Evolutionary conservation across 768 basidiomycete species (phyloP), one percentile per base, ranked within the genome.

Genomic region (Hygrophorus russula): DNA sequence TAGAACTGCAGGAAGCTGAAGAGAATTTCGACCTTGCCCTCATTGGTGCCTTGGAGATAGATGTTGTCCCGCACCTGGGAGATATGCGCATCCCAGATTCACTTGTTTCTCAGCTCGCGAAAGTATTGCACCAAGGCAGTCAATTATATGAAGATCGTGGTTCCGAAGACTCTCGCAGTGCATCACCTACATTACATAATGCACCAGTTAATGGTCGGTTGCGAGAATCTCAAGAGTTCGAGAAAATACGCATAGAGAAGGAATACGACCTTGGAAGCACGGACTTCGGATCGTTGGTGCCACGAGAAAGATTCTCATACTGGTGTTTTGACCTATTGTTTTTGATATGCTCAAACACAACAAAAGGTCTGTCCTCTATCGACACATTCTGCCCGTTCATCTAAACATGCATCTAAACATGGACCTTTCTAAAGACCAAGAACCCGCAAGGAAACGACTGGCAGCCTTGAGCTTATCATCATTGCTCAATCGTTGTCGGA

Each of bases 281-380:
- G 2, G 73, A 73, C 31, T 59, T 63, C 8, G 75, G 74, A 0
- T 55, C 62, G 11, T 57, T 76, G 17, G 63, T 82, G 20, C 81
- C 83, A 1, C 66, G 90, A 31, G 91, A 93, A 57, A 71, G 88
- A 6, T 93, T 93, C 56, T 81, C 86, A 5, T 92, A 88, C 63
- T 93, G 90, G 90, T 91, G 86, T 55, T 82, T 93, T 44, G 90
- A 94, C 53, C 63, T 92, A 9, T 57, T 94, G 28, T 92, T 93
- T 59, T 56, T 84, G 49, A 68, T 92, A 24, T 92, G 86, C 52
- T 83, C 85, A 0, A 64, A 79, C 51, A 65, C 67, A 0, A 76
- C 74, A 1, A 69, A 67, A 60, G 82, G 85, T 81, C 46, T 20
- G 65, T 46, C 4, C 36, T 27, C 12, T 29, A 20, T 19, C 32